Evolutionary conservation across 2,329 filamentous ascomycete genomes (phyloP), one percentile per base, ranked within the genome.

Genomic region (Fusarium nelsonii): DNA sequence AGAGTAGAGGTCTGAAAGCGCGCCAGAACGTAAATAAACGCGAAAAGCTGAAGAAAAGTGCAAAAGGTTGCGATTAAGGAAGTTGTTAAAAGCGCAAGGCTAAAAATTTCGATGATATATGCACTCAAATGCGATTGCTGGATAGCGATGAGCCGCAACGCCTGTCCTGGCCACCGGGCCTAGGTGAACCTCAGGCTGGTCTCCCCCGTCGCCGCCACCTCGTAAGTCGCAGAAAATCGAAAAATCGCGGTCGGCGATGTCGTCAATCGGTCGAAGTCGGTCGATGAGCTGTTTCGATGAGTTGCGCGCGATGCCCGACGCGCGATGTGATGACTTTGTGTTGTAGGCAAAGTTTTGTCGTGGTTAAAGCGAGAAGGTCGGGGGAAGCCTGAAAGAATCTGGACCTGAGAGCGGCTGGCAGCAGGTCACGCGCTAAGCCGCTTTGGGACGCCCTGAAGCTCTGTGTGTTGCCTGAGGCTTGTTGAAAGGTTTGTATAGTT

Each of bases 251-350:
- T 75, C 71, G 71, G 73, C 69, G 70, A 75, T 76, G 65, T 82
- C 76, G 75, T 75, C 73, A 58, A 50, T 74, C 70, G 70, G 63
- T 74, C 69, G 63, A 53, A 57, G 52, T 75, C 71, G 71, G 63
- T 73, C 68, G 64, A 58, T 57, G 55, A 63, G 60, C 74, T 74
- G 71, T 73, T 62, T 75, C 64, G 63, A 57, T 69, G 68, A 72
- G 77, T 72, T 75, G 77, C 77, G 79, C 79, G 79, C 80, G 81
- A 82, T 82, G 81, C 78, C 80, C 80, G 84, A 84, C 84, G 83
- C 85, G 86, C 82, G 82, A 81, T 80, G 78, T 81, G 82, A 83
- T 85, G 81, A 74, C 65, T 76, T 79, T 74, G 74, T 69, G 73
- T 70, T 71, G 63, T 66, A 71, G 74, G 76, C 78, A 78, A 76